These are phyloP conservation scores for Geoglossum glabrum DNA, from an alignment of 495 filamentous ascomycete genomes.

Conservation along the genomic window DNA sequence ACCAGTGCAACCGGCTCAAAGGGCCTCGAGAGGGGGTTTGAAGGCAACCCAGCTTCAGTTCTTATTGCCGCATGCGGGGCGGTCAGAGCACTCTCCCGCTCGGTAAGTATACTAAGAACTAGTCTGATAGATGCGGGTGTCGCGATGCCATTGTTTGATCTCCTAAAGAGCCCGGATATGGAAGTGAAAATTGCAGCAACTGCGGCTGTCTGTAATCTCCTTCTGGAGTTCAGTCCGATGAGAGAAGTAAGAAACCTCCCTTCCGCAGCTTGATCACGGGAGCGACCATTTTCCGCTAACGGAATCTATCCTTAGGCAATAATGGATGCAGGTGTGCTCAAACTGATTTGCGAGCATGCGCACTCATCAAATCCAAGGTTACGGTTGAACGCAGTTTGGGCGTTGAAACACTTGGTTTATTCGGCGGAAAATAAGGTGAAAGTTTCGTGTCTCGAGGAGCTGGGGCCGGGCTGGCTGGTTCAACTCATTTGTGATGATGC, in stretches of 20 bases:
- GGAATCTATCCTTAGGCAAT: constrained; percentile 31
- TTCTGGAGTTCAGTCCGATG: constrained; percentile 79
- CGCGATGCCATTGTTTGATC: constrained; percentile 53
- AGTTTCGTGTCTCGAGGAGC: constrained; percentile 50
- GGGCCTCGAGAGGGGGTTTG: constrained; percentile 6
- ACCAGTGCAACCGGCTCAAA: constrained; percentile 13
- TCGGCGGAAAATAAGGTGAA: constrained; percentile 47
- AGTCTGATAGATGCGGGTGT: constrained; percentile 71
- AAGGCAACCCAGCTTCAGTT: constrained; percentile 37
- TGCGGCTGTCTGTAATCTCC: constrained; percentile 60
- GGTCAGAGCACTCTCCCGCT: constrained; percentile 57
- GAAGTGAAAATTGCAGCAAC: constrained; percentile 77
- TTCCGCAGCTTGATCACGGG: constrained; percentile 7
- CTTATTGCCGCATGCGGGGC: constrained; percentile 72
- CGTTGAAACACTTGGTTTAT: constrained; percentile 69
- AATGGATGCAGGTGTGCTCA: constrained; percentile 53
- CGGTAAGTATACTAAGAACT: constrained; percentile 65
- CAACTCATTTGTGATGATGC: constrained; percentile 39
- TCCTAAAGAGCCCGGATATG: constrained; percentile 54
- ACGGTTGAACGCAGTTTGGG: constrained; percentile 72
- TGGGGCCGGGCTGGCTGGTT: constrained; percentile 62
- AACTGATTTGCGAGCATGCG: constrained; percentile 64
- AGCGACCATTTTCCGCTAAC: constrained; percentile 4
- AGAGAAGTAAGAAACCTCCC: constrained; percentile 35
- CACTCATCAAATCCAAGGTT: constrained; percentile 52